Percentiles rank a stretch among this genome's conserved stretches.
Evolutionary conservation across 2,329 filamentous ascomycete species (phyloP).

Genomic region (Exophiala sp.): DNA sequence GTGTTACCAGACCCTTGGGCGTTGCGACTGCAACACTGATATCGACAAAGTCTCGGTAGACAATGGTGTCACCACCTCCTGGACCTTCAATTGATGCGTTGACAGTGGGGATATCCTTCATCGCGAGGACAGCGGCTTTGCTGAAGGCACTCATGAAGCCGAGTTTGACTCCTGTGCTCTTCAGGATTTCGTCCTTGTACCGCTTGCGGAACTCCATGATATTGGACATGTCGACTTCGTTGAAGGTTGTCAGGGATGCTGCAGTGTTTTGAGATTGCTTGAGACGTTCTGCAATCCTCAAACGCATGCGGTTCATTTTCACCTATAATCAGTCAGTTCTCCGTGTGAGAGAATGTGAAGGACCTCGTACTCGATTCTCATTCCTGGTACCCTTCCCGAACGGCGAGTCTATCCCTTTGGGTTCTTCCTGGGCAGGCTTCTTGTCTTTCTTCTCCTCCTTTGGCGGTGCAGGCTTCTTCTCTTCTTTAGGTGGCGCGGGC

Average conservation of each 20-base stretch:
- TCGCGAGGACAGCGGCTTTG: constrained; percentile 81
- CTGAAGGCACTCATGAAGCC: constrained; percentile 99
- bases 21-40: constrained; percentile 96
- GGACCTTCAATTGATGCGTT: constrained; percentile 97
- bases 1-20: constrained; percentile 94
- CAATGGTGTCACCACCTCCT: constrained; percentile 92
- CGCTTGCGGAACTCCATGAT: constrained; percentile 95
- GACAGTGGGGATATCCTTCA: constrained; percentile 90
- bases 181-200: constrained; percentile 94
- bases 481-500: constrained; percentile 33
- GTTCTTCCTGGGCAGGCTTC: constrained; percentile 3
- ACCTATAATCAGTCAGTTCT: constrained; percentile 55
- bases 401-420: constrained; percentile 32
- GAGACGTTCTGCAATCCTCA: constrained; percentile 92
- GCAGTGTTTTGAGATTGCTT: constrained; percentile 99
- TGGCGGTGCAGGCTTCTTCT: constrained; percentile 35
- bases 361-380: constrained; percentile 72
- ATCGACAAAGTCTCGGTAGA: constrained; percentile 97
- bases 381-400: constrained; percentile 66
- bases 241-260: constrained; percentile 95
- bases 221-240: constrained; percentile 98
- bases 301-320: constrained; percentile 99
- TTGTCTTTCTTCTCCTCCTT: constrained; percentile 28
- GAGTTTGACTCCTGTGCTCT: constrained; percentile 95
- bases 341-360: constrained; percentile 10